These are phyloP conservation scores for Sclerotinia subarctica DNA, from an alignment of 2,329 filamentous ascomycete species.

Conservation along the genomic window DNA sequence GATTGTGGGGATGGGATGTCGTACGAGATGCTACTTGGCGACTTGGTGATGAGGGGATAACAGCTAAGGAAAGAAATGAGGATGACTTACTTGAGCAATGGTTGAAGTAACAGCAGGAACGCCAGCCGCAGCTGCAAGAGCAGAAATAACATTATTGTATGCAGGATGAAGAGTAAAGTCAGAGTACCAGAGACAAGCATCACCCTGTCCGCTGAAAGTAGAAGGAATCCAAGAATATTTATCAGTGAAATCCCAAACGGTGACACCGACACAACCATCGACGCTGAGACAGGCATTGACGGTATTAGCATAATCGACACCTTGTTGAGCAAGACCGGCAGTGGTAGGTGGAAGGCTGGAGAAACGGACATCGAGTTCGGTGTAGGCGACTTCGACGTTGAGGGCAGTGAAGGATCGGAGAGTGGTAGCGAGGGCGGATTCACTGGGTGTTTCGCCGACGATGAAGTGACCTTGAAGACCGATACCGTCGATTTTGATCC, in stretches of 20 bases:
- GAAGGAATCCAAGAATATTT: conserved; percentile 44
- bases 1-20: too few species aligned
- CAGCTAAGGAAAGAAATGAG: too few species aligned
- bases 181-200: conserved; percentile 44
- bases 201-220: conserved; percentile 43
- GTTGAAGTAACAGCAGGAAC: conserved; percentile 5
- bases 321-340: conserved; percentile 46
- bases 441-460: conserved; percentile 50
- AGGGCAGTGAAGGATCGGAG: conserved; percentile 52
- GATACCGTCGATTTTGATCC: conserved; percentile 59
- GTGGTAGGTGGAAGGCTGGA: conserved; percentile 44
- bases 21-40: too few species aligned
- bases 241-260: conserved; percentile 37
- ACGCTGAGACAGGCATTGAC: conserved; percentile 32
- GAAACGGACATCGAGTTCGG: conserved; percentile 60
- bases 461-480: conserved; percentile 62
- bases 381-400: conserved; percentile 57
- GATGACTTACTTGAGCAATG: too few species aligned
- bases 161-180: conserved; percentile 45
- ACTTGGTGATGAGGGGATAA: too few species aligned
- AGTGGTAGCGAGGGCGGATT: conserved; percentile 44
- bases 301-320: conserved; percentile 45
- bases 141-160: conserved; percentile 41
- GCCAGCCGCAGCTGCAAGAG: conserved; percentile 29
- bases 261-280: conserved; percentile 34